Percentiles rank a stretch among this genome's conserved stretches.
Conservation (phyloP, 768 basidiomycete genomes). For the Phaeotremella fagi region DNA sequence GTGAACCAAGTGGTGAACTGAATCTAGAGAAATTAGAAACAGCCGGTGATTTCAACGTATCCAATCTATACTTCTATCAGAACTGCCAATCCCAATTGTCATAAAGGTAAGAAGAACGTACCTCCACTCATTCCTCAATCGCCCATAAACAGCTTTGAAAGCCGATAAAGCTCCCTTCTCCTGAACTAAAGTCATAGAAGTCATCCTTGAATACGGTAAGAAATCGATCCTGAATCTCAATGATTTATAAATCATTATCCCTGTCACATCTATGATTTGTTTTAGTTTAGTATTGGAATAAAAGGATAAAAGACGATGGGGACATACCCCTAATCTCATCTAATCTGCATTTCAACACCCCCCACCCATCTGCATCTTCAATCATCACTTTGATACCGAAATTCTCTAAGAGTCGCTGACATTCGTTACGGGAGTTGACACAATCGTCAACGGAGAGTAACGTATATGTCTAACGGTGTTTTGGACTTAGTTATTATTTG, state of each 20-base stretch:
- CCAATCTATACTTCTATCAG: conserved; percentile 12
- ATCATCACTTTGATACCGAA: conserved; percentile 67
- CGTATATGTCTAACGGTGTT: conserved; percentile 47
- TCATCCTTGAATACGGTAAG: conserved; percentile 49
- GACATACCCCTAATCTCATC: conserved; percentile 58
- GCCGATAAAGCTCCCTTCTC: conserved; percentile 80
- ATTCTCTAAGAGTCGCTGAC: conserved; percentile 65
- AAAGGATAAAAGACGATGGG: neutral
- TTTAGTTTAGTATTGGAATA: neutral
- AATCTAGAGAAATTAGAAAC: conserved; percentile 18
- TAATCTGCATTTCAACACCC: conserved; percentile 70
- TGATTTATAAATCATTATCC: conserved; percentile 60
- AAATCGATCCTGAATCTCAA: conserved; percentile 81
- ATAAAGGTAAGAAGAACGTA: conserved; percentile 15
- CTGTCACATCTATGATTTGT: conserved; percentile 25
- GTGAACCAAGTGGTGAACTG: conserved; percentile 21
- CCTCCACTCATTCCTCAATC: conserved; percentile 67
- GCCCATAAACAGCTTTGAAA: conserved; percentile 68
- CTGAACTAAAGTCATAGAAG: conserved; percentile 64
- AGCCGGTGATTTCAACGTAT: conserved; percentile 29
- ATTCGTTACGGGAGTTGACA: conserved; percentile 67
- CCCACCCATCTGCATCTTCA: conserved; percentile 60
- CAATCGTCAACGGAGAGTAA: conserved; percentile 48
- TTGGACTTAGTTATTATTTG: too few species aligned
- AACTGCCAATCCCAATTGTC: neutral